Conservation (phyloP, 2,329 filamentous ascomycete species). For the Colletotrichum cordylinicola region DNA sequence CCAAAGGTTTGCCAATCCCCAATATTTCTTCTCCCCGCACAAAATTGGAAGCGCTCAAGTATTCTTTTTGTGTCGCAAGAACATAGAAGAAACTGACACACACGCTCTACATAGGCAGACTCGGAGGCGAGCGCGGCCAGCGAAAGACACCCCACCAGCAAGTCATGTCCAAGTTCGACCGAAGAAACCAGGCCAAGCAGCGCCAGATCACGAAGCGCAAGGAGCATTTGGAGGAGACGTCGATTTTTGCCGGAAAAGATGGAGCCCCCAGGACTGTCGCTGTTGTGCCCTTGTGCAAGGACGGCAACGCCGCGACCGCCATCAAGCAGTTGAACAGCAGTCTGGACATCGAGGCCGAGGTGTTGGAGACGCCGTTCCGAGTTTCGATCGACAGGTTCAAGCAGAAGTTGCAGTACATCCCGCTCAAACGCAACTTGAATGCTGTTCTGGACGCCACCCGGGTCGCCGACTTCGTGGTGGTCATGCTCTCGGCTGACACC, state of each 20-base stretch:
- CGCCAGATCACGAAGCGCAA: constrained; percentile 82
- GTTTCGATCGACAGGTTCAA: constrained; percentile 89
- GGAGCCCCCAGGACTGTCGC: constrained; percentile 89
- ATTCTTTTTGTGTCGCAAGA: background rate
- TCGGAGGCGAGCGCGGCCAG: constrained; percentile 70
- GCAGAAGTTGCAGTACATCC: constrained; percentile 88
- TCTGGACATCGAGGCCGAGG: constrained; percentile 76
- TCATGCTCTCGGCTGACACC: constrained; percentile 81
- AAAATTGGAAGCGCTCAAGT: background rate
- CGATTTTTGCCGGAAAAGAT: constrained; percentile 84
- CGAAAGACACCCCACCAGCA: constrained; percentile 94
- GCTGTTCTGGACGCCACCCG: constrained; percentile 85
- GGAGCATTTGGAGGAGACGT: constrained; percentile 79
- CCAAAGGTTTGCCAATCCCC: constrained; percentile 69
- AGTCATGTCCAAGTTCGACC: constrained; percentile 96
- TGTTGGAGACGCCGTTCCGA: constrained; percentile 64
- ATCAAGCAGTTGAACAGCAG: constrained; percentile 77
- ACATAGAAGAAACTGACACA: background rate
- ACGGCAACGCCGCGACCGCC: constrained; percentile 71
- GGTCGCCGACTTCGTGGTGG: constrained; percentile 88
- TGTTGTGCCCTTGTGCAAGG: constrained; percentile 81
- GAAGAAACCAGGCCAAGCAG: constrained; percentile 94
- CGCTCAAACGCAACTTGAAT: constrained; percentile 74
- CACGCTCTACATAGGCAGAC: constrained; percentile 66
- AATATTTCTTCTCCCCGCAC: background rate